These are phyloP conservation scores for Violaceomyces palustris DNA, from an alignment of 1,284 basidiomycete genomes.

Conservation along the genomic window DNA sequence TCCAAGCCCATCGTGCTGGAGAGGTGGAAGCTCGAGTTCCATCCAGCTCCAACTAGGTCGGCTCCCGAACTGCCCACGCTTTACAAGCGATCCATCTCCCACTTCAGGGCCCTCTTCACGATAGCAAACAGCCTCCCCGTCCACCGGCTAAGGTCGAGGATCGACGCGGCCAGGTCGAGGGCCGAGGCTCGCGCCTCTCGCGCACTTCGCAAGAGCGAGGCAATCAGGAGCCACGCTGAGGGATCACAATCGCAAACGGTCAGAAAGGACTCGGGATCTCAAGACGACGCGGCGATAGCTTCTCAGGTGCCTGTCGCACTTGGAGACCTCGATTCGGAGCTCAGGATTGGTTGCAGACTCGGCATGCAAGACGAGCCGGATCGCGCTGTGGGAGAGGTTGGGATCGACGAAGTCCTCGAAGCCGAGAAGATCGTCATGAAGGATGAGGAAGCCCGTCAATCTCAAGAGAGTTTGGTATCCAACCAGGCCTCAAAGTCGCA, in stretches of 20 bases:
- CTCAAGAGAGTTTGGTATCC: too few relatives aligned
- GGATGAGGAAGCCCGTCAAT: too few relatives aligned
- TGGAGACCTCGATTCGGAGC: slow-evolving; percentile 15
- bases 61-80: slow-evolving; percentile 45
- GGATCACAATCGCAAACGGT: too few relatives aligned
- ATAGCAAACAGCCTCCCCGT: slow-evolving; percentile 41
- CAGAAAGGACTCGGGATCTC: too few relatives aligned
- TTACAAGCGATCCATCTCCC: slow-evolving; percentile 52
- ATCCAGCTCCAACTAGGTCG: slow-evolving; percentile 3
- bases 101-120: slow-evolving; percentile 49
- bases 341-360: slow-evolving; percentile 34
- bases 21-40: slow-evolving; percentile 26
- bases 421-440: neutral
- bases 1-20: slow-evolving; percentile 24
- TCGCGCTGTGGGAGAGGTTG: neutral
- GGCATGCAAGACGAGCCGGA: slow-evolving; percentile 11
- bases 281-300: too few relatives aligned
- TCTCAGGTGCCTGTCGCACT: too few relatives aligned
- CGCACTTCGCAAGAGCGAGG: neutral
- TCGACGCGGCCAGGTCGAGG: slow-evolving; percentile 11
- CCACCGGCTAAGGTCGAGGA: slow-evolving; percentile 28
- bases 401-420: neutral
- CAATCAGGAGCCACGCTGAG: neutral
- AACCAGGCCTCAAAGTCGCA: too few relatives aligned
- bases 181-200: neutral